Evolutionary conservation across 495 filamentous ascomycete species (phyloP).

Genomic region (Aspergillus funiculosus): DNA sequence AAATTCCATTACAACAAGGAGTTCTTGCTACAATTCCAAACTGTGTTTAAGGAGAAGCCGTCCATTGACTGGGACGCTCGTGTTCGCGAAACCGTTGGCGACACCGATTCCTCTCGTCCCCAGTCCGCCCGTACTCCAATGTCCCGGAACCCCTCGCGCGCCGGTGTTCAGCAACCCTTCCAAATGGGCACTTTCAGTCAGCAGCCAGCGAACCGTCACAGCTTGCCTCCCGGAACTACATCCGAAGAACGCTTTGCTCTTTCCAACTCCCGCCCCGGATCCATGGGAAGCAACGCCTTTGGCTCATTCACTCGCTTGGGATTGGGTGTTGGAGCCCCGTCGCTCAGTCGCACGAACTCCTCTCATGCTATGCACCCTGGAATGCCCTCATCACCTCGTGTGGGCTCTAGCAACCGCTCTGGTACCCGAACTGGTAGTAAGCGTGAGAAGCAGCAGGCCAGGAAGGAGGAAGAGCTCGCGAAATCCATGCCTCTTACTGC

Average conservation of each 20-base stretch:
- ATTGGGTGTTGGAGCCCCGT: constrained; percentile 53
- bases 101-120: constrained; percentile 63
- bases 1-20: constrained; percentile 93
- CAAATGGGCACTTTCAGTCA: constrained; percentile 69
- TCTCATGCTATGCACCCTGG: constrained; percentile 40
- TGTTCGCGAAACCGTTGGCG: constrained; percentile 79
- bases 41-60: constrained; percentile 90
- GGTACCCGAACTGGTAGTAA: constrained; percentile 53
- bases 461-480: constrained; percentile 56
- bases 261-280: constrained; percentile 30
- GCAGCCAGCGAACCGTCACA: constrained; percentile 33
- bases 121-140: constrained; percentile 65
- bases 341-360: constrained; percentile 51
- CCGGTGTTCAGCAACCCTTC: constrained; percentile 37
- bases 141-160: constrained; percentile 46
- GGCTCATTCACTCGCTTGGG: constrained; percentile 49
- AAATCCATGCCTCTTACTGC: constrained; percentile 86
- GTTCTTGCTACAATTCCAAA: constrained; percentile 96
- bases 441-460: constrained; percentile 51
- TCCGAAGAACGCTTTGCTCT: constrained; percentile 39
- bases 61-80: constrained; percentile 82
- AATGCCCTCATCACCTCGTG: constrained; percentile 51
- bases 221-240: constrained; percentile 62
- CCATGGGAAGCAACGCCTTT: constrained; percentile 50
- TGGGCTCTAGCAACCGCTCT: constrained; percentile 46